phyloP scores from a whole-genome alignment of 345 rosid species.

The Ailanthus altissimus region DNA sequence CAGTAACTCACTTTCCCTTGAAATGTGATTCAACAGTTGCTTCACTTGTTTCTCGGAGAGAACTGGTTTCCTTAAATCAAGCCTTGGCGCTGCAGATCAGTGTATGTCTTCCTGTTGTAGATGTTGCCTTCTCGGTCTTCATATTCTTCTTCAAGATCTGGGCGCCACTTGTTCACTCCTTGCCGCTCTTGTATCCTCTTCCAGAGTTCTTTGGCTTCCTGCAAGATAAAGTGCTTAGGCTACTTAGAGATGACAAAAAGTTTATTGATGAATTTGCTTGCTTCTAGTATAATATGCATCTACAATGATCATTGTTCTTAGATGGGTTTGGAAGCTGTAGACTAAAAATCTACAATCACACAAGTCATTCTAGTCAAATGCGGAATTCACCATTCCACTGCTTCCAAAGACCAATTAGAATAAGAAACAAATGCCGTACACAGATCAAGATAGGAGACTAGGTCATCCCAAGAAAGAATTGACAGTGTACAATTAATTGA shows the following conservation, averaged over 20 bases:
- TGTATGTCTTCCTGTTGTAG: slow-evolving; percentile 94
- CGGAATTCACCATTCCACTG: no score
- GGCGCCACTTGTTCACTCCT: slow-evolving; percentile 96
- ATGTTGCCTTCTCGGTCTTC: slow-evolving; percentile 98
- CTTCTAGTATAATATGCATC: not conserved
- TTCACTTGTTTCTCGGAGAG: not conserved
- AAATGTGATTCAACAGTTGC: not conserved
- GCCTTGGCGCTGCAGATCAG: slow-evolving; percentile 98
- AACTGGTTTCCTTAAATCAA: slow-evolving; percentile 50
- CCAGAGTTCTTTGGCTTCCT: slow-evolving; percentile 99
- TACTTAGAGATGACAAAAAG: not conserved
- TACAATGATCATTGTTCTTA: not conserved
- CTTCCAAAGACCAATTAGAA: no score
- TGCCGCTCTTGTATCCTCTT: slow-evolving; percentile 81
- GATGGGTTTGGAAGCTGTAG: not conserved
- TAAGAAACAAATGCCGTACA: no score
- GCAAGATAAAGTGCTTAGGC: slow-evolving; percentile 17
- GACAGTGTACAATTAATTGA: not conserved
- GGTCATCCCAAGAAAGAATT: not conserved
- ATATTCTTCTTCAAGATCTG: slow-evolving; percentile 99
- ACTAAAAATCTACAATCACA: no score
- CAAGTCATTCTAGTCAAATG: no score
- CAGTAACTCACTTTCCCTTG: not conserved
- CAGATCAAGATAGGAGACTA: not conserved
- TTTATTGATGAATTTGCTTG: not conserved